Base-by-base conservation (phyloP, 192 early-diverging fungal species). In the Dispira simplex region DNA sequence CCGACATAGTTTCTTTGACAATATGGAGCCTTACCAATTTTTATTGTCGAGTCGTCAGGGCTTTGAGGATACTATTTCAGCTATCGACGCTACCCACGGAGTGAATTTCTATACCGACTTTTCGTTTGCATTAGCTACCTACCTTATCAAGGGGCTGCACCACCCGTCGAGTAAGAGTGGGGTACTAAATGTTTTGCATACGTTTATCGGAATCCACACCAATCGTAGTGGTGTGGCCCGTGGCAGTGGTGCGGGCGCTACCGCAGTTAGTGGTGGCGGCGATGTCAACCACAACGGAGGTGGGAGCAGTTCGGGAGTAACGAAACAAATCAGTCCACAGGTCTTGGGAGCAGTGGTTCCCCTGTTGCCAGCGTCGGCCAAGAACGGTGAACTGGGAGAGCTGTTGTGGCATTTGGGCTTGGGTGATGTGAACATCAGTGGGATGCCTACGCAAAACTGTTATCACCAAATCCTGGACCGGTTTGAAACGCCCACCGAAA, bases 21-120 rank as follows among this genome's bases (percentile, higher is more conserved):
- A 56, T 13, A 56, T 25, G 25, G 28, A 14, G 20, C 54, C 54
- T 25, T 56, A 56, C 54, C 25, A 56, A 28, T 56, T 23, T 56
- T 26, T 56, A 25, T 25, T 56, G 54, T 21, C 54, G 25, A 56
- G 18, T 28, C 54, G 54, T 13, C 20, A 56, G 54, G 13, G 25
- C 25, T 56, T 56, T 28, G 54, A 56, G 23, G 20, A 56, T 13
- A 56, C 54, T 21, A 21, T 56, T 8, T 21, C 20, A 13, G 25
- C 54, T 21, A 56, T 56, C 21, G 54, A 56, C 25, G 9, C 25
- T 12, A 18, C 16, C 54, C 21, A 14, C 25, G 54, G 91, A 3
- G 77, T 95, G 56, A 85, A 83, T 70, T 97, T 96, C 76, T 78
- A 81, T 49, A 83, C 80, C 8, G 89, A 93, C 66, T 95, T 97